Base-by-base conservation (phyloP, 2,329 filamentous ascomycete species). In the Onygenales sp. region DNA sequence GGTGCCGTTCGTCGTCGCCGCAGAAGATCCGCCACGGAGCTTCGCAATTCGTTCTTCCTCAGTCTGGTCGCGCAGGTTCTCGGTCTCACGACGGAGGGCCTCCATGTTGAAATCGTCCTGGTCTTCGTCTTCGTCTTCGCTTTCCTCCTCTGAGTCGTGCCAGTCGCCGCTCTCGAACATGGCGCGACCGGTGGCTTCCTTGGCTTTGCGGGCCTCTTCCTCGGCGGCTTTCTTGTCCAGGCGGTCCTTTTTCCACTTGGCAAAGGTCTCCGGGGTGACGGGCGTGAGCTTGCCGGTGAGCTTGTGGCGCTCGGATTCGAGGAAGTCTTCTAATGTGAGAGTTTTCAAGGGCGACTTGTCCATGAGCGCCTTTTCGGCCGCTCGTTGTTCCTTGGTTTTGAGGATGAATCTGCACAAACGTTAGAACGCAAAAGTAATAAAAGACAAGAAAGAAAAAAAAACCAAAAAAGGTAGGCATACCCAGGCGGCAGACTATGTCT, bases 161-260 rank as follows among this genome's bases (percentile, higher is more conserved):
- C 92, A 98, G 69, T 94, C 91, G 64, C 93, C 93, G 70, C 90
- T 93, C 74, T 98, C 93, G 69, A 98, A 98, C 73, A 98, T 78
- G 6, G 90, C 88, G 74, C 91, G 84, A 64, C 93, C 93, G 17
- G 93, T 98, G 21, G 91, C 92, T 63, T 98, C 93, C 79, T 95
- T 97, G 65, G 90, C 88, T 72, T 86, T 84, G 66, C 86, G 84
- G 47, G 90, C 89, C 72, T 95, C 85, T 61, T 93, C 87, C 65
- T 98, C 93, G 21, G 93, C 93, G 13, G 85, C 86, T 79, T 95
- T 97, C 84, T 98, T 98, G 71, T 90, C 84, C 61, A 97, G 68
- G 44, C 93, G 86, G 51, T 95, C 87, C 74, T 91, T 85, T 80
- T 98, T 98, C 93, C 93, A 98, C 66, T 93, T 93, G 57, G 89